These are phyloP conservation scores for Aspergillus chevalieri DNA, from an alignment of 2,329 filamentous ascomycete genomes.

Conservation along the genomic window DNA sequence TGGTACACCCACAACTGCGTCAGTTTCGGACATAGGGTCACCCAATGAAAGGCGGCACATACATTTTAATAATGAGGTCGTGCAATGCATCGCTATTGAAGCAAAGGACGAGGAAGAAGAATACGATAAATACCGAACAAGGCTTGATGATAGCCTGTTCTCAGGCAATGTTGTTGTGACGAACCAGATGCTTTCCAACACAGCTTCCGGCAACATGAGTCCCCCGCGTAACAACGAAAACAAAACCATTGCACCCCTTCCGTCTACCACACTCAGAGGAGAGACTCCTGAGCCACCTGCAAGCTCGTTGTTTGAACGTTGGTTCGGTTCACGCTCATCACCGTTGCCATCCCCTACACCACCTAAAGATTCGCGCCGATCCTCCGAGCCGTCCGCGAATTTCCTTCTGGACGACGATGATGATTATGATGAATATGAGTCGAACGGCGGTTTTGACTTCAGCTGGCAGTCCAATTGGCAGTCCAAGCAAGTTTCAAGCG, in stretches of 20 bases:
- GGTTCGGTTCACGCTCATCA: conserved; percentile 39
- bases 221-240: conserved; percentile 59
- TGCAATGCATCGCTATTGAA: conserved; percentile 92
- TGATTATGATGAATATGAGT: conserved; percentile 52
- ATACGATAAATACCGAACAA: conserved; percentile 32
- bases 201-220: conserved; percentile 48
- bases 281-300: conserved; percentile 61
- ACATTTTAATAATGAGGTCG: conserved; percentile 92
- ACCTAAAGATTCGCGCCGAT: conserved; percentile 75
- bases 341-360: conserved; percentile 61
- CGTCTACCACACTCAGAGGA: conserved; percentile 79
- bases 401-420: conserved; percentile 60
- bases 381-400: conserved; percentile 60
- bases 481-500: conserved; percentile 19
- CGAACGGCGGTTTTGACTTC: conserved; percentile 32
- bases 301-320: conserved; percentile 24
- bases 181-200: conserved; percentile 55
- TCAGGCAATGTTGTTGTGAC: conserved; percentile 74
- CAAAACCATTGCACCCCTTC: conserved; percentile 82
- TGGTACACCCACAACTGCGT: conserved; percentile 59
- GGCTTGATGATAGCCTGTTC: conserved; percentile 51
- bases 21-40: conserved; percentile 65
- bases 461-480: conserved; percentile 43
- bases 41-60: conserved; percentile 71
- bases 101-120: conserved; percentile 68